Conservation (phyloP, 495 filamentous ascomycete genomes). For the Annulohypoxylon maeteangense region DNA sequence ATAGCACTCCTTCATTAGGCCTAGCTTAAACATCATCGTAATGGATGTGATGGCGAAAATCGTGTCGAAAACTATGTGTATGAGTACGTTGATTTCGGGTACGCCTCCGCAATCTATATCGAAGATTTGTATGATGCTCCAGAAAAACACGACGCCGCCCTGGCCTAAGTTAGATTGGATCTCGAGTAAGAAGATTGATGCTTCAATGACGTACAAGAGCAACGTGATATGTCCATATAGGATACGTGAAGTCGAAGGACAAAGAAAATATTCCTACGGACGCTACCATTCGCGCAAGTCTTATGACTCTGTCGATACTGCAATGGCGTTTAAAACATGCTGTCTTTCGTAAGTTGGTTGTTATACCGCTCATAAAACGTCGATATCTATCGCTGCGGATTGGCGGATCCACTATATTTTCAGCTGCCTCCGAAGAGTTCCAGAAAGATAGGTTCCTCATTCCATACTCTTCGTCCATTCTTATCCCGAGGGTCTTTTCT, state of each 20-base stretch:
- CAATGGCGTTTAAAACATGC: background rate
- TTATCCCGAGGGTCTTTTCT: background rate
- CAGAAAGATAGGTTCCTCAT: background rate
- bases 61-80: slow-evolving; percentile 1
- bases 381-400: background rate
- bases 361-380: background rate
- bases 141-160: slow-evolving; percentile 4
- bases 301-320: background rate
- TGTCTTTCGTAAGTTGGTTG: background rate
- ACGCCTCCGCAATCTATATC: slow-evolving; percentile 11
- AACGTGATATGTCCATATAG: background rate
- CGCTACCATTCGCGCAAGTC: background rate
- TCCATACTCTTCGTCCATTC: background rate
- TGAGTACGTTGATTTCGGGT: slow-evolving; percentile 6
- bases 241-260: background rate
- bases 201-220: background rate
- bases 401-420: background rate
- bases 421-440: background rate
- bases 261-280: background rate
- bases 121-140: slow-evolving; percentile 3
- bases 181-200: too few relatives aligned
- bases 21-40: background rate
- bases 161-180: background rate
- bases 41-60: background rate
- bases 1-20: background rate